These are phyloP conservation scores for Trichomonas tenax DNA, from an alignment of 208 protist species.

Conservation along the genomic window DNA sequence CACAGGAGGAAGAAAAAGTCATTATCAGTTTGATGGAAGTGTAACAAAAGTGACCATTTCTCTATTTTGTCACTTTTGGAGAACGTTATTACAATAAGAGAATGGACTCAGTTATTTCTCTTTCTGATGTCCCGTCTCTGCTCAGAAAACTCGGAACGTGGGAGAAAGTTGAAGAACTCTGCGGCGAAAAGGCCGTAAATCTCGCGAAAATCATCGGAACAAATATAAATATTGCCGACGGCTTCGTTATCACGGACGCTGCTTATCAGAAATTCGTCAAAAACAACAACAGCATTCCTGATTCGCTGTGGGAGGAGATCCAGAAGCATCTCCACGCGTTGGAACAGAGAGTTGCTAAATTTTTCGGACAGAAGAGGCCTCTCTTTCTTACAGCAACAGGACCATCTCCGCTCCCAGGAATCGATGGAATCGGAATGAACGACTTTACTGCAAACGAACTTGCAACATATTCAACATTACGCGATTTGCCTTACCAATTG, in stretches of 20 bases:
- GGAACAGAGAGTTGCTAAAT: background rate
- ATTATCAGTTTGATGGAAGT: too few species aligned
- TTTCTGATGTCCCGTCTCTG: background rate
- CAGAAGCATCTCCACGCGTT: background rate
- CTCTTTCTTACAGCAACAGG: background rate
- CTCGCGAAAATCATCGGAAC: background rate
- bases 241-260: background rate
- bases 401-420: background rate
- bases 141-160: background rate
- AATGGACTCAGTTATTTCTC: background rate
- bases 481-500: background rate
- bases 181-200: background rate
- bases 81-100: background rate
- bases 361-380: background rate
- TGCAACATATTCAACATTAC: background rate
- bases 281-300: background rate
- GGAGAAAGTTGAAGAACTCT: background rate
- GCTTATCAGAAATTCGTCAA: background rate
- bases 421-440: background rate
- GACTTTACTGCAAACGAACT: background rate
- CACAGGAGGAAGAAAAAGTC: too few species aligned
- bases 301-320: background rate
- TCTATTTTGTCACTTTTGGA: background rate
- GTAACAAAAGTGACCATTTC: too few species aligned
- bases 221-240: background rate